Evolutionary conservation across 2,329 filamentous ascomycete genomes (phyloP).

Genomic region (Fusarium succisae): DNA sequence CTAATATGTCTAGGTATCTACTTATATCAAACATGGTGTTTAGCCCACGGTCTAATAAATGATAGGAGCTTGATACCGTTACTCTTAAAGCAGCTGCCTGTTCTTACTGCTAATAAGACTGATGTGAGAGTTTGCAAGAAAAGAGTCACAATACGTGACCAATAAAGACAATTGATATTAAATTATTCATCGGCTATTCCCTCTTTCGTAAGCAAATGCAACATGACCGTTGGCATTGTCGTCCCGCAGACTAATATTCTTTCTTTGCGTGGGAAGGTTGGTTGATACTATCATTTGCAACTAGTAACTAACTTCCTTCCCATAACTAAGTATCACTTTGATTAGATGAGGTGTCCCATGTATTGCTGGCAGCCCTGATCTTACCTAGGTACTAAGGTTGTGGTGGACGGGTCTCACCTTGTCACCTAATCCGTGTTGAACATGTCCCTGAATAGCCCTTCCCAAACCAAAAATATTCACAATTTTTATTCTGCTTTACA

Average conservation of each 20-base stretch:
- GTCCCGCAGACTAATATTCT: not conserved
- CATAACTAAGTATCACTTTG: not conserved
- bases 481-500: conserved; percentile 2
- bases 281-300: not conserved
- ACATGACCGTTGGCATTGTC: not conserved
- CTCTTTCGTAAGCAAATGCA: not conserved
- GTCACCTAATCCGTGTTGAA: not conserved
- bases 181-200: not conserved
- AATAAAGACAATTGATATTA: not conserved
- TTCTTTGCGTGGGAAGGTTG: not conserved
- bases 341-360: not conserved
- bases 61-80: not conserved
- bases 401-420: not conserved
- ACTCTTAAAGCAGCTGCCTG: not conserved
- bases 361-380: not conserved
- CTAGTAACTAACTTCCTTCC: not conserved
- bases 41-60: not conserved
- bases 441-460: not conserved
- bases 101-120: not conserved
- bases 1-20: not conserved
- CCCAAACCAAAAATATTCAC: not conserved
- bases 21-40: not conserved
- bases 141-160: not conserved
- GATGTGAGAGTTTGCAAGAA: not conserved
- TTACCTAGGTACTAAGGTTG: too few relatives aligned